Conservation (phyloP, 1,284 basidiomycete genomes). For the Hymenochaete sp. region DNA sequence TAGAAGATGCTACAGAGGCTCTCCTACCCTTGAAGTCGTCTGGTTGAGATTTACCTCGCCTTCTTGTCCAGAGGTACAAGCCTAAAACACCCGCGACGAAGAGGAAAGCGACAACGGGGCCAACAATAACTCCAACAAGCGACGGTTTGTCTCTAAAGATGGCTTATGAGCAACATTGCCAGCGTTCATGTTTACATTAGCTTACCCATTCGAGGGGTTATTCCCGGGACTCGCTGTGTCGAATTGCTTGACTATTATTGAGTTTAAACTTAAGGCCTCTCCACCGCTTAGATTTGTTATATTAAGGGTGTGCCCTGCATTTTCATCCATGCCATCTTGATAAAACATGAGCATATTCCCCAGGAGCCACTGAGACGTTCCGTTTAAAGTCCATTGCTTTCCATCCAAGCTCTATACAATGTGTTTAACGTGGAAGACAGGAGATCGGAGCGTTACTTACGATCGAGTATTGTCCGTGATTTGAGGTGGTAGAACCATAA, state of each 20-base stretch:
- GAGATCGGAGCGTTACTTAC: conserved; percentile 22
- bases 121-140: conserved; percentile 12
- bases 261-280: conserved; percentile 20
- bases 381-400: conserved; percentile 23
- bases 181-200: not conserved
- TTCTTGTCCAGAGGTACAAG: conserved; percentile 9
- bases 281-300: conserved; percentile 23
- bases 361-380: conserved; percentile 27
- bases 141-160: no score
- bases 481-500: conserved; percentile 5
- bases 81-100: conserved; percentile 1
- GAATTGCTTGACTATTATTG: conserved; percentile 18
- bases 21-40: conserved; percentile 1
- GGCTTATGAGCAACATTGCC: no score
- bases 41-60: conserved; percentile 1
- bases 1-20: conserved; percentile 7
- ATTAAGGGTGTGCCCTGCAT: conserved; percentile 24
- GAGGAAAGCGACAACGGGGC: conserved; percentile 7
- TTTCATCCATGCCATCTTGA: conserved; percentile 28
- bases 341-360: conserved; percentile 29
- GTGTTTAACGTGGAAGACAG: conserved; percentile 18
- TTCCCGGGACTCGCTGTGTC: no score
- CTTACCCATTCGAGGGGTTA: no score
- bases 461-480: conserved; percentile 11
- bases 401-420: conserved; percentile 24